Evolutionary conservation across 208 protist genomes (phyloP).

Genomic region (Leishmania major): DNA sequence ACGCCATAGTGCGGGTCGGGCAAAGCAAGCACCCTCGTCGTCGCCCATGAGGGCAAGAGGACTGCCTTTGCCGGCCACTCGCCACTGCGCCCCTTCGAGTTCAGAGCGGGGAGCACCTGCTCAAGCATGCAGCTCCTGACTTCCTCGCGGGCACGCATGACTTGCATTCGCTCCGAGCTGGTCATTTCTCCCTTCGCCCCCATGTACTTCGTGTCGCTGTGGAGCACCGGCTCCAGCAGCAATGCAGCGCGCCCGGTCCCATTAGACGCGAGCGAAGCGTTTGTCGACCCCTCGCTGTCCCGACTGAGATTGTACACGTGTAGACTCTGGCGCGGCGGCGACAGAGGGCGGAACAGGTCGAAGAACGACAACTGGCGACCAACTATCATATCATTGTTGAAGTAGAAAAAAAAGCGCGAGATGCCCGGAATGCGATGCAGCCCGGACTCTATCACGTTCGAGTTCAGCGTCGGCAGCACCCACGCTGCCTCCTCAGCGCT

Average conservation of each 20-base stretch:
- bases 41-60: slow-evolving; percentile 13
- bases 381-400: slow-evolving; percentile 61
- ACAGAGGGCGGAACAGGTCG: slow-evolving; percentile 52
- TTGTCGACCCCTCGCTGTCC: not conserved
- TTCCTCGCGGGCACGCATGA: slow-evolving; percentile 1
- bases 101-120: not conserved
- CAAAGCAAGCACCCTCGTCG: slow-evolving; percentile 15
- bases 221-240: slow-evolving; percentile 32
- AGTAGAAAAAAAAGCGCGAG: slow-evolving; percentile 52
- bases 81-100: not conserved
- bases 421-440: slow-evolving; percentile 47
- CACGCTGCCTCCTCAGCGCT: slow-evolving; percentile 26
- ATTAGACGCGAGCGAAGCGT: not conserved
- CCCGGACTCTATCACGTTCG: slow-evolving; percentile 39
- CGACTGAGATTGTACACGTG: not conserved
- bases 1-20: slow-evolving; percentile 6
- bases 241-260: not conserved
- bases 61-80: not conserved
- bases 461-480: slow-evolving; percentile 47
- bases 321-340: slow-evolving; percentile 12
- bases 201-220: slow-evolving; percentile 14
- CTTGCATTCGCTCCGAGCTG: not conserved
- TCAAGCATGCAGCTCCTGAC: slow-evolving; percentile 17
- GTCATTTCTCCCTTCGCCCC: not conserved
- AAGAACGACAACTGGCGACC: slow-evolving; percentile 44